Evolutionary conservation across 2,329 filamentous ascomycete genomes (phyloP), one percentile per base, ranked within the genome.

Genomic region (Ceratocystiopsis minuta): DNA sequence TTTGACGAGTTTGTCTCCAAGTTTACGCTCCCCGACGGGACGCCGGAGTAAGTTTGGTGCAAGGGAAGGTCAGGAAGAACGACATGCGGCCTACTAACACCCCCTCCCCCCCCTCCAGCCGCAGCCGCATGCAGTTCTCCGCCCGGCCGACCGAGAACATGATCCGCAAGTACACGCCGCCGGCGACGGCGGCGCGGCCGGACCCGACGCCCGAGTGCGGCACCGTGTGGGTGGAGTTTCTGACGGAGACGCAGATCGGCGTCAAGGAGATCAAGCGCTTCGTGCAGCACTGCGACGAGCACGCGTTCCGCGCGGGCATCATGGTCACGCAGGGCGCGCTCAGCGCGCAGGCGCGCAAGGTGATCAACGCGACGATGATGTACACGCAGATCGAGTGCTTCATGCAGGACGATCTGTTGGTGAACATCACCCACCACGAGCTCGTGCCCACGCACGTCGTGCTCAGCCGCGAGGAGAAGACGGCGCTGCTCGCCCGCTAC

Each of bases 401-500:
- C 66, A 75, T 88, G 53, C 90, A 96, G 67, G 81, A 90, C 59
- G 90, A 98, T 62, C 63, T 98, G 53, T 70, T 96, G 46, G 87
- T 98, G 61, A 98, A 98, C 64, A 96, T 98, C 60, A 96, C 88
- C 45, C 83, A 87, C 60, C 90, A 98, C 65, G 88, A 96, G 63
- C 72, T 98, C 43, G 90, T 98, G 28, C 90, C 90, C 37, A 86
- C 82, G 58, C 90, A 98, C 57, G 78, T 96, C 34, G 64, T 96
- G 46, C 74, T 98, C 43, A 93, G 84, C 54, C 72, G 77, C 37
- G 85, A 92, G 54, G 90, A 98, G 68, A 95, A 95, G 72, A 64
- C 65, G 38, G 80, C 81, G 34, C 65, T 98, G 54, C 68, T 98
- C 46, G 77, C 86, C 63, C 71, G 90, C 48, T 98, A 98, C 63